Evolutionary conservation across 1,284 basidiomycete genomes (phyloP), one percentile per base, ranked within the genome.

Genomic region (Ceratobasidium sp.): DNA sequence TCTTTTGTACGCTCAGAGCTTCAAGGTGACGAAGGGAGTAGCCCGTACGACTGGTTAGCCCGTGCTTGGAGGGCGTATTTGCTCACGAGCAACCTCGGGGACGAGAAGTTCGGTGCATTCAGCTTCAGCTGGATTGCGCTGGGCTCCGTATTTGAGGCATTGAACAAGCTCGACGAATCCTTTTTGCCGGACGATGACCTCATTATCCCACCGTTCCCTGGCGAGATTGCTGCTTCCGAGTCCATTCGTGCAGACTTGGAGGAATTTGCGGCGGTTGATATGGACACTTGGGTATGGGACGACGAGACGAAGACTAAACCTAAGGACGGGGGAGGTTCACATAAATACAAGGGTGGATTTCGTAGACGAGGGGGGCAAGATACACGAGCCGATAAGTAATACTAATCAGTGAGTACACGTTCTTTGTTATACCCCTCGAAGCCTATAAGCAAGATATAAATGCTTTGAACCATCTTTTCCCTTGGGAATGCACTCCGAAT

Each of bases 41-140:
- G 50, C 33, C 50, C 44, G 1, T 12, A 42, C 28, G 67, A 61
- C 12, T 42, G 69, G 66, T 50, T 77, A 23, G 77, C 67, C 23
- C 54, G 77, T 15, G 77, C 77, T 12, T 77, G 77, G 77, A 71
- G 48, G n/a, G 61, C 61, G 7, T 66, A 66, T 23, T 23, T 46
- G 6, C 48, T 70, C 6, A 52, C 23, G 20, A 71, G 42, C 9
- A 33, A 13, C 4, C 61, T 61, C 26, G 56, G 46, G 13, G 40
- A 38, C n/a, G 28, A 50, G 10, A 62, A 40, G 40, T 64, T 62
- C 20, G 77, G 77, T 15, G 52, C 50, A 17, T 46, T 59, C 10
- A 77, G 77, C 56, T 77, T 77, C 50, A 44, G 42, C 13, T 70
- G 67, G 77, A 33, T 33, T 33, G 33, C 33, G 33, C 33, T 33